Conservation (phyloP, 1,284 basidiomycete genomes). For the Stygiomarasmius scandens region DNA sequence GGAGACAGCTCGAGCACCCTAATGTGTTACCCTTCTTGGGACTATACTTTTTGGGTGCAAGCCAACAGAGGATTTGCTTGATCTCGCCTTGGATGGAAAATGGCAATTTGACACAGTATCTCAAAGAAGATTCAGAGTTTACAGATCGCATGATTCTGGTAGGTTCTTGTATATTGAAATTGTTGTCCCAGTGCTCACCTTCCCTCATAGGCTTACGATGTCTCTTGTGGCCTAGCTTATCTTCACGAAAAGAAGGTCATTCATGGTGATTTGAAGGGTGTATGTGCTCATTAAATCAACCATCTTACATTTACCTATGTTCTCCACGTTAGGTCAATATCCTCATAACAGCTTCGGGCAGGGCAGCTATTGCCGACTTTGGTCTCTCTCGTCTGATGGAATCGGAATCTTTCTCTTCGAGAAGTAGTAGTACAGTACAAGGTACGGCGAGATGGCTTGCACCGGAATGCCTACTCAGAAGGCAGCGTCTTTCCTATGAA, state of each 20-base stretch:
- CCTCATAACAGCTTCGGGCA: conserved; percentile 27
- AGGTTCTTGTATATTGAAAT: not conserved
- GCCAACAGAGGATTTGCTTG: conserved; percentile 25
- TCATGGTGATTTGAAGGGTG: conserved; percentile 42
- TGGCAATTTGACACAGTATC: conserved; percentile 33
- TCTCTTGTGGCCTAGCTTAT: conserved; percentile 35
- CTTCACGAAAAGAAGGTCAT: conserved; percentile 35
- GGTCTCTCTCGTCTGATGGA: conserved; percentile 29
- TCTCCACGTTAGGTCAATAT: conserved; percentile 32
- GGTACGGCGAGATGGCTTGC: conserved; percentile 26
- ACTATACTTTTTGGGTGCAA: conserved; percentile 20
- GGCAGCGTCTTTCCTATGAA: conserved; percentile 13
- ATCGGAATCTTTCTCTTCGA: conserved; percentile 15
- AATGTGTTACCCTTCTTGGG: conserved; percentile 36
- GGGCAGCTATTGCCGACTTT: conserved; percentile 38
- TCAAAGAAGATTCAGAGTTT: conserved; percentile 20
- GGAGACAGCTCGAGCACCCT: conserved; percentile 32
- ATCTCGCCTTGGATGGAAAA: conserved; percentile 40
- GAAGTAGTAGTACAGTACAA: conserved; percentile 8
- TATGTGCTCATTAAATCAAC: conserved; percentile 21
- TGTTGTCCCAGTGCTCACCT: not conserved
- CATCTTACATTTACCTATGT: not conserved
- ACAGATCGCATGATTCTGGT: conserved; percentile 27
- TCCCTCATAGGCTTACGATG: conserved; percentile 24
- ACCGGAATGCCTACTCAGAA: conserved; percentile 22